Conservation (phyloP, 2,329 filamentous ascomycete genomes). For the Exophiala oligosperma region DNA sequence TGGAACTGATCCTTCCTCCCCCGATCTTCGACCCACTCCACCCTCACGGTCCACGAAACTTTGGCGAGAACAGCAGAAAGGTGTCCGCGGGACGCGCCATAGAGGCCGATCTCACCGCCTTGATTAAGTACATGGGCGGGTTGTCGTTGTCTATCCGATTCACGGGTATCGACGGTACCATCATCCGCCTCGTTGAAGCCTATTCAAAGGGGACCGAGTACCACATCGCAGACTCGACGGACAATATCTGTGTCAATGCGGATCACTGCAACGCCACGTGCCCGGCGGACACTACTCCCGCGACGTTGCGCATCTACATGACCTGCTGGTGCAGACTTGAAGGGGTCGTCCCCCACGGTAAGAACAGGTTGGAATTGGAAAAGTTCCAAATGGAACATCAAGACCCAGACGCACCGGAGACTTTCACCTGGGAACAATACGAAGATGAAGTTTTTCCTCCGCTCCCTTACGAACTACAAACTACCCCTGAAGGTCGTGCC, state of each 20-base stretch:
- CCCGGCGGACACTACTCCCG: not conserved
- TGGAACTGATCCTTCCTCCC: slow-evolving; percentile 17
- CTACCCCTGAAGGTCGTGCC: slow-evolving; percentile 4
- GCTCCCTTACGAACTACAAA: slow-evolving; percentile 14
- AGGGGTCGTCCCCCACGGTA: slow-evolving; percentile 17
- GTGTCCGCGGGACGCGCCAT: not conserved
- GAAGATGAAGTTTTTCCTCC: slow-evolving; percentile 11
- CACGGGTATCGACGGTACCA: slow-evolving; percentile 15
- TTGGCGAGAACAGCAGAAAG: not conserved
- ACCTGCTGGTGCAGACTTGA: slow-evolving; percentile 26
- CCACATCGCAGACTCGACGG: not conserved
- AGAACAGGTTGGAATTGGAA: slow-evolving; percentile 7
- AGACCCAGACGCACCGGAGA: not conserved
- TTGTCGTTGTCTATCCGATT: slow-evolving; percentile 22
- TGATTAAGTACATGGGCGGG: slow-evolving; percentile 13
- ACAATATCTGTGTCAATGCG: slow-evolving; percentile 20
- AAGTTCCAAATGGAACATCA: not conserved
- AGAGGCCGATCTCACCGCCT: slow-evolving; percentile 8
- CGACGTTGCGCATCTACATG: slow-evolving; percentile 22
- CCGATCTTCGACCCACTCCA: slow-evolving; percentile 5
- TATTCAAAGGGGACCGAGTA: slow-evolving; percentile 18
- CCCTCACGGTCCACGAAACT: not conserved
- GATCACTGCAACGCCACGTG: not conserved
- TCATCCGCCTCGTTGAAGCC: slow-evolving; percentile 15
- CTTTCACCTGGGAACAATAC: slow-evolving; percentile 7